A percentile compares a stretch with the other conserved stretches of the same genome.
These are phyloP conservation scores for Coemansia sp. DNA, from an alignment of 192 early-diverging fungal genomes.

Conservation along the genomic window DNA sequence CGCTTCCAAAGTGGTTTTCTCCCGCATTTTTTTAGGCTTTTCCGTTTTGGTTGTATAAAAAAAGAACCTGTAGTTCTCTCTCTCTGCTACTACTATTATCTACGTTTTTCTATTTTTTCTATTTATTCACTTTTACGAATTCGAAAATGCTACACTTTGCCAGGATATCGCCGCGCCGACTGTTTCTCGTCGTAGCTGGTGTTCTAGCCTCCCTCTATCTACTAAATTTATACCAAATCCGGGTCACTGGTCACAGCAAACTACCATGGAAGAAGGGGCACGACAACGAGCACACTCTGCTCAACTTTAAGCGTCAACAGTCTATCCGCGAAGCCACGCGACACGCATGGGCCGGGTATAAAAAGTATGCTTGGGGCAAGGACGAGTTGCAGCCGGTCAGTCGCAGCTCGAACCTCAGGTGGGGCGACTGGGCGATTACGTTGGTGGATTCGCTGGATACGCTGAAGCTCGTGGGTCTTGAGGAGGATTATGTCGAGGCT, in stretches of 20 bases:
- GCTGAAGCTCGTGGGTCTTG: conserved; percentile 72
- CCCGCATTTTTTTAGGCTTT: background rate
- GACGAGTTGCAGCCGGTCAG: conserved; percentile 51
- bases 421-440: conserved; percentile 76
- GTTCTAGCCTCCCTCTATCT: conserved; percentile 23
- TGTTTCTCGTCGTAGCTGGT: conserved; percentile 18
- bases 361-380: conserved; percentile 34
- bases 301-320: conserved; percentile 28
- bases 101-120: background rate
- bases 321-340: conserved; percentile 39
- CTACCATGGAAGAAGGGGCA: background rate
- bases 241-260: background rate
- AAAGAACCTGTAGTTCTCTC: background rate
- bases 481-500: conserved; percentile 70
- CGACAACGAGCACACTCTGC: background rate
- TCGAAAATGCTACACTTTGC: background rate
- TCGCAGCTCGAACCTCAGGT: conserved; percentile 23
- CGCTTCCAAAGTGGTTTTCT: too few relatives aligned
- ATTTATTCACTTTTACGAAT: background rate
- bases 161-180: conserved; percentile 21
- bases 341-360: conserved; percentile 53
- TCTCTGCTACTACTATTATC: background rate
- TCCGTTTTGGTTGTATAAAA: background rate
- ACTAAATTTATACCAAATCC: background rate
- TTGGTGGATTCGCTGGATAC: conserved; percentile 87